Evolutionary conservation across 2,329 filamentous ascomycete species (phyloP), one percentile per base, ranked within the genome.

Genomic region (Ophiostoma triangulosporum): DNA sequence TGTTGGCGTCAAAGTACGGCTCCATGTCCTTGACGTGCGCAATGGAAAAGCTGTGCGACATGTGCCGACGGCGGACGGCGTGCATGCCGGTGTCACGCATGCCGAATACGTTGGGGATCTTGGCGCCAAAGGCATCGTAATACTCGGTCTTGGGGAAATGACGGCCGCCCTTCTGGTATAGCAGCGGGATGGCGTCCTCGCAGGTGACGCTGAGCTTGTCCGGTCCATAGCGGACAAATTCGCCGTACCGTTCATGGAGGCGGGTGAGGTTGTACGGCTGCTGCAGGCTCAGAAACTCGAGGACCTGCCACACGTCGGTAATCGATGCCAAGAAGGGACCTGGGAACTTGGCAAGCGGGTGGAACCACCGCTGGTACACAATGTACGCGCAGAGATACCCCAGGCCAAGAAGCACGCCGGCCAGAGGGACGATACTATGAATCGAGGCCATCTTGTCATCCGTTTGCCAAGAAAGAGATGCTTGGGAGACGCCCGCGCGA

Each of bases 11-110:
- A 1, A 69, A 46, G 33, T 64, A 60, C 26, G 58, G 54, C 48
- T 68, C 66, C 66, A 69, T 68, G 9, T 63, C 60, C 52, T 67
- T 68, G 26, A 68, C 61, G 14, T 61, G 63, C 2, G 53, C 26
- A 57, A 58, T 60, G 17, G 66, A 66, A 52, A 67, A 67, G 48
- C 60, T 61, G 49, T 66, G 62, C 2, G 64, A 63, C 62, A 65
- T 65, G 27, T 62, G 61, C 2, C 62, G 60, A n/a, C 61, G 53
- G 11, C 61, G 56, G 12, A 60, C 50, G 1, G 62, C 54, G 48
- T 64, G 61, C 20, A 54, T 7, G 57, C 60, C 24, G 52, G 65
- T 64, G 57, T 67, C 62, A 26, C 63, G 53, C 58, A 61, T 66
- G 2, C 64, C 64, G 55, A 67, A 68, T 0, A 67, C 57, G 56